Conservation (phyloP, 495 filamentous ascomycete species). For the Gamarada debralockiae region DNA sequence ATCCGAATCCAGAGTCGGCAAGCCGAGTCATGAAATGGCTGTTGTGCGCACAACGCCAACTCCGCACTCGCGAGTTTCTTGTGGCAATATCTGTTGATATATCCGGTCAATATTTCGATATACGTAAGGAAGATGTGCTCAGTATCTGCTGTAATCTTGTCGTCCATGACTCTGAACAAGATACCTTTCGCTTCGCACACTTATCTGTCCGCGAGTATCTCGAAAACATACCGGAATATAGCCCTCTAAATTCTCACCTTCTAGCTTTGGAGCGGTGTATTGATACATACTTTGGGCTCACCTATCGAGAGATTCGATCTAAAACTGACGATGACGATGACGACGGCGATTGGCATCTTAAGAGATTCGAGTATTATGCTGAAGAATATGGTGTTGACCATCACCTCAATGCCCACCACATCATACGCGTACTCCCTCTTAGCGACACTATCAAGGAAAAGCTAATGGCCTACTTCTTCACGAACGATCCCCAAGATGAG, state of each 20-base stretch:
- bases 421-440: not conserved
- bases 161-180: slow-evolving; percentile 5
- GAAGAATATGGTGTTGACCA: not conserved
- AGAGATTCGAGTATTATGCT: not conserved
- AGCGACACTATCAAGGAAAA: no score
- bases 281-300: not conserved
- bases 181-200: slow-evolving; percentile 4
- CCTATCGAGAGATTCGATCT: not conserved
- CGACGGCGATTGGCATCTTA: not conserved
- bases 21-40: slow-evolving; percentile 3
- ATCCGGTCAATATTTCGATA: no score
- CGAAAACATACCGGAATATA: not conserved
- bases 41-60: not conserved
- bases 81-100: not conserved
- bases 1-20: slow-evolving; percentile 4
- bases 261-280: not conserved
- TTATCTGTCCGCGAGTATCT: slow-evolving; percentile 7
- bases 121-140: slow-evolving; percentile 8
- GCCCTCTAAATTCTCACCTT: not conserved
- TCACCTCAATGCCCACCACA: not conserved
- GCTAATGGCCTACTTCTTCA: no score
- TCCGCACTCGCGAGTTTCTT: slow-evolving; percentile 1
- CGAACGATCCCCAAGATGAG: no score
- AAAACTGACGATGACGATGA: not conserved
- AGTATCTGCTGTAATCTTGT: slow-evolving; percentile 18